Base-by-base conservation (phyloP, 83 land plant genomes). In the Picea abies region DNA sequence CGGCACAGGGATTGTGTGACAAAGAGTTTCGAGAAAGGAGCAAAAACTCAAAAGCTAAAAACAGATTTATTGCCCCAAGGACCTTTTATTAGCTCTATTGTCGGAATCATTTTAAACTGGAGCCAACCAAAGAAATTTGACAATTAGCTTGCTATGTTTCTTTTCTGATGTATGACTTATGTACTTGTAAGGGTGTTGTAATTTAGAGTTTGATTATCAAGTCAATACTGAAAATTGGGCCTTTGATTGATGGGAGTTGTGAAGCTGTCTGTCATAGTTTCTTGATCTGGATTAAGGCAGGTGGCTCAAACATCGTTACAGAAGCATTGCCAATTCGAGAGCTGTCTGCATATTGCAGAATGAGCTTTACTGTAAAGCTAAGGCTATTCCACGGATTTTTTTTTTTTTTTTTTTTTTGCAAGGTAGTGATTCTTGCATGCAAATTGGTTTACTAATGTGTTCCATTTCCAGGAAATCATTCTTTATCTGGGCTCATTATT, bases 101-200 rank as follows among this genome's bases (percentile, higher is more conserved):
- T 73, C 56, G 47, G 26, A 73, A 73, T 11, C 22, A 20, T 73
- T 73, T 23, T 73, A 20, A 41, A 73, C 77, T 73, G 77, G 77
- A 73, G 47, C 77, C 77, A 73, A 73, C 77, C 77, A 10, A 73
- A 73, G 26, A 73, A 73, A 73, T 73, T 44, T 73, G 77, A 73
- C 5, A n/a, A 41, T 26, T 73, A 73, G 77, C 26, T 73, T 44
- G 56, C 49, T 1, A n/a, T 20, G 26, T 22, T n/a, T 47, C 25
- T 19, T 47, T 73, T 44, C 15, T 73, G 77, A 73, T 73, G 52
- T 52, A 73, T 41, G 47, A 20, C 47, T 52, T 20, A 73, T 44
- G 11, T 73, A 41, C 25, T 47, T 44, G 60, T 11, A 41, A 72
- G 76, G 49, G 23, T n/a, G 44, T 10, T 22, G 11, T 39, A n/a